Percentiles rank a stretch among this genome's conserved stretches.
phyloP scores from a whole-genome alignment of 1,284 basidiomycete species.

The Cryptococcus jaspeensis region DNA sequence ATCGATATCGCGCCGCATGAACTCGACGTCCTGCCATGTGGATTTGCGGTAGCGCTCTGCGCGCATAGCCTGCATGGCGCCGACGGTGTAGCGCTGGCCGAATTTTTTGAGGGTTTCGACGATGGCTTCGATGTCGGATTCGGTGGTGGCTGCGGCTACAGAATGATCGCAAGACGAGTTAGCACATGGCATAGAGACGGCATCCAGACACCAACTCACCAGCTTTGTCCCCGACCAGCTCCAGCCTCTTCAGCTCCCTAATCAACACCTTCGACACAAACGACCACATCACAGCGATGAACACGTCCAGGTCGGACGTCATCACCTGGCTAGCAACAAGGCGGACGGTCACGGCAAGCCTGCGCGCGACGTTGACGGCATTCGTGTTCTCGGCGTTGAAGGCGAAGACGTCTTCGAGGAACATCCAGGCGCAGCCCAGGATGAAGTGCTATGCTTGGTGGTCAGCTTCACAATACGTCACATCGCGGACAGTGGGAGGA shows the following conservation, averaged over 20 bases:
- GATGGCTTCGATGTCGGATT: constrained; percentile 33
- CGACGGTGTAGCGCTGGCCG: constrained; percentile 29
- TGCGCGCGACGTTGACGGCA: constrained; percentile 34
- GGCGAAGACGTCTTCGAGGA: constrained; percentile 39
- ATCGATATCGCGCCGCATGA: constrained; percentile 23
- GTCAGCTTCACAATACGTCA: background rate
- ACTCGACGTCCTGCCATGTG: constrained; percentile 23
- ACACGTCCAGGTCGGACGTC: constrained; percentile 33
- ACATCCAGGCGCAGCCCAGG: constrained; percentile 46
- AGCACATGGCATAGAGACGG: background rate
- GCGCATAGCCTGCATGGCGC: constrained; percentile 28
- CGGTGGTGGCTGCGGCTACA: constrained; percentile 22
- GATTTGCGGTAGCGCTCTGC: constrained; percentile 24
- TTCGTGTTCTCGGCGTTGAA: constrained; percentile 33
- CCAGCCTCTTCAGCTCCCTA: constrained; percentile 38
- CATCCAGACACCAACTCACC: constrained; percentile 13
- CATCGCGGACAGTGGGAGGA: too few species aligned
- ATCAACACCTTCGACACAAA: constrained; percentile 41
- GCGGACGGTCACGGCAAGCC: constrained; percentile 25
- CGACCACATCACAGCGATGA: constrained; percentile 42
- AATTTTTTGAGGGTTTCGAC: constrained; percentile 28
- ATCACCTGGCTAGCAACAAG: constrained; percentile 12
- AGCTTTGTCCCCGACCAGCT: constrained; percentile 20
- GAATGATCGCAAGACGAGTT: background rate
- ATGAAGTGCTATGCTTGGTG: constrained; percentile 31